These are phyloP conservation scores for Pachysandra terminalis DNA, from an alignment of 164 flowering plant genomes.

Conservation along the genomic window DNA sequence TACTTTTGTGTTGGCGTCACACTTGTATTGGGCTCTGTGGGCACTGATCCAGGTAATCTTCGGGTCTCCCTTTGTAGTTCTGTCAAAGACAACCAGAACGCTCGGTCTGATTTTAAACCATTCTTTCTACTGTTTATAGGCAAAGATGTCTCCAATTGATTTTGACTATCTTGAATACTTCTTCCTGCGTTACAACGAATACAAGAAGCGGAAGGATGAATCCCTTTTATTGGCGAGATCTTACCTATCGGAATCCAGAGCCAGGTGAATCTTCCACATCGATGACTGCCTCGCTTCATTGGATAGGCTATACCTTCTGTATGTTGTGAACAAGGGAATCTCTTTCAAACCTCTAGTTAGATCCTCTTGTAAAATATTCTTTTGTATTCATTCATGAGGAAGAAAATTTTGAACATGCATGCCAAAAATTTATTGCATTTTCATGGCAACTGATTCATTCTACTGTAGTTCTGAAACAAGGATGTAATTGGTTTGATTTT, in stretches of 20 bases:
- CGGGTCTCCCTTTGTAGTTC: neutral
- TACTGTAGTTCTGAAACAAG: neutral
- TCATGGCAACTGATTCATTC: neutral
- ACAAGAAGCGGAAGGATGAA: constrained; percentile 57
- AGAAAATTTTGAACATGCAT: neutral
- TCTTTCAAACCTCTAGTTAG: neutral
- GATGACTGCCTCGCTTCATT: neutral
- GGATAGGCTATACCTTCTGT: neutral
- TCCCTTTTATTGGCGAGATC: constrained; percentile 45
- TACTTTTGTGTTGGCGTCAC: constrained; percentile 71
- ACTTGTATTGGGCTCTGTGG: constrained; percentile 95
- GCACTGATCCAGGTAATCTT: constrained; percentile 77
- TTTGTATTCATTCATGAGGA: constrained; percentile 14
- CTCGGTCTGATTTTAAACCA: neutral
- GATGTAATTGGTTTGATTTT: too few species aligned
- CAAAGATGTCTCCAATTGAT: constrained; percentile 84
- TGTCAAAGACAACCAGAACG: neutral
- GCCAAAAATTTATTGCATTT: neutral
- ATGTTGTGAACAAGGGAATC: constrained; percentile 12
- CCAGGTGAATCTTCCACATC: neutral
- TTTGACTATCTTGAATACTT: constrained; percentile 89
- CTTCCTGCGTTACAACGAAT: constrained; percentile 84
- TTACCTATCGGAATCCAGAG: constrained; percentile 31
- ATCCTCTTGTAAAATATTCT: constrained; percentile 22
- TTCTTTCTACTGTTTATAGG: constrained; percentile 34